phyloP scores from a whole-genome alignment of 192 early-diverging fungal genomes.

The Backusella australiensis region DNA sequence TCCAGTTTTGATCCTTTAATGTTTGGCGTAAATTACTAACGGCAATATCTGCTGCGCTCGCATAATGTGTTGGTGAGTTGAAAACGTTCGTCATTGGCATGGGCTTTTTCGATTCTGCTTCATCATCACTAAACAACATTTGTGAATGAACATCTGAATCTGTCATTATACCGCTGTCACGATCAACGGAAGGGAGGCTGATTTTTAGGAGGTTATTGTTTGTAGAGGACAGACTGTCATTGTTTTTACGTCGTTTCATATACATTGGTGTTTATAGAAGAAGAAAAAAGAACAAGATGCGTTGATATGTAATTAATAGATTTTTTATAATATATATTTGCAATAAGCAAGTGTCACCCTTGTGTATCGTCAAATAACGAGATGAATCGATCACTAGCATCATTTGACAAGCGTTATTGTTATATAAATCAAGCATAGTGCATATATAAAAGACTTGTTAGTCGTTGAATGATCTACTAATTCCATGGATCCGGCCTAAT shows the following conservation, averaged over 20 bases:
- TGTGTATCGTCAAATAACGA: neutral
- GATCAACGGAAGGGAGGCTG: neutral
- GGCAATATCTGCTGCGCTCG: conserved; percentile 39
- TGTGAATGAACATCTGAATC: conserved; percentile 10
- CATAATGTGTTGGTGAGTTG: conserved; percentile 12
- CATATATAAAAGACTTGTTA: neutral
- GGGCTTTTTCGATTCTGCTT: neutral
- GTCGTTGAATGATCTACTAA: neutral
- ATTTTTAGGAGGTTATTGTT: neutral
- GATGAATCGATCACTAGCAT: neutral
- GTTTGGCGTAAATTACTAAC: conserved; percentile 31
- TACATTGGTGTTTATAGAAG: neutral
- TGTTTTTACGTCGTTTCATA: neutral
- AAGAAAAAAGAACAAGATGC: neutral
- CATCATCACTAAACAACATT: conserved; percentile 19
- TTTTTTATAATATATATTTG: neutral
- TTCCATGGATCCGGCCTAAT: too few species aligned
- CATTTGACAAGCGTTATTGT: neutral
- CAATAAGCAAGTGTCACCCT: neutral
- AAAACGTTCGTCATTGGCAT: neutral
- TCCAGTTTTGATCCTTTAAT: conserved; percentile 42
- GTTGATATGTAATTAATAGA: neutral
- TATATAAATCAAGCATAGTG: neutral
- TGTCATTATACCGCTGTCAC: conserved; percentile 24
- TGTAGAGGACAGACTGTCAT: neutral